These are phyloP conservation scores for Rheum nobile DNA, from an alignment of 148 eudicot species.

Conservation along the genomic window DNA sequence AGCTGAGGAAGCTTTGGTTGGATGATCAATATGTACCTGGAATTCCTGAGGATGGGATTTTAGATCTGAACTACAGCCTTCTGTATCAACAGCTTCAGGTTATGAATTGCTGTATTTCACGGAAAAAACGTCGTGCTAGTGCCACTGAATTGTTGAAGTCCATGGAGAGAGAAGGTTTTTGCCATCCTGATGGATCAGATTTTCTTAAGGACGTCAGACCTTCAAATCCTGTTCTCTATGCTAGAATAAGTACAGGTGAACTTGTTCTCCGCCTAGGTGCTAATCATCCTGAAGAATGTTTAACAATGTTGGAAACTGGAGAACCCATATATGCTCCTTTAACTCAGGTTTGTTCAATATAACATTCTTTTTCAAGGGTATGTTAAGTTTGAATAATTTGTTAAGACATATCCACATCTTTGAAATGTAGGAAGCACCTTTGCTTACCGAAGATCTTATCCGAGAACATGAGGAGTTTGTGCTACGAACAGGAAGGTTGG, in stretches of 20 bases:
- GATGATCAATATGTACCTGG: conserved; percentile 85
- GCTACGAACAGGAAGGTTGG: conserved; percentile 85
- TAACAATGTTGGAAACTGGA: conserved; percentile 84
- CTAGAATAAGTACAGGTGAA: conserved; percentile 60
- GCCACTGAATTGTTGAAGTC: conserved; percentile 60
- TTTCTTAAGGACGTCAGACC: conserved; percentile 26
- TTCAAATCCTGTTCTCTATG: conserved; percentile 37
- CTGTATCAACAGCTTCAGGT: conserved; percentile 89
- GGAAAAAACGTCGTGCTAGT: conserved; percentile 57
- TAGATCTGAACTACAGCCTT: conserved; percentile 78
- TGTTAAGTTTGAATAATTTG: conserved; percentile 6
- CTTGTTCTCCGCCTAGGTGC: conserved; percentile 76
- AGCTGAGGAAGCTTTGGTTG: conserved; percentile 87
- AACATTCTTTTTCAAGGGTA: conserved; percentile 2
- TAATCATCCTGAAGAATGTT: conserved; percentile 36
- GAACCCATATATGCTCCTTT: conserved; percentile 81
- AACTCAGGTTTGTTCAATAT: conserved; percentile 46
- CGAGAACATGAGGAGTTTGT: conserved; percentile 92
- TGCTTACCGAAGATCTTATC: conserved; percentile 88
- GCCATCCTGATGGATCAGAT: conserved; percentile 41
- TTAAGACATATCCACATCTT: conserved; percentile 8
- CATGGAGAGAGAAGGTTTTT: conserved; percentile 28
- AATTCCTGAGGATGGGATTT: conserved; percentile 58
- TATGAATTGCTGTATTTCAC: conserved; percentile 88
- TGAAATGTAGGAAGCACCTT: conserved; percentile 70